Evolutionary conservation across 306 rosid species (phyloP).

Genomic region (Albizia julibrissin): DNA sequence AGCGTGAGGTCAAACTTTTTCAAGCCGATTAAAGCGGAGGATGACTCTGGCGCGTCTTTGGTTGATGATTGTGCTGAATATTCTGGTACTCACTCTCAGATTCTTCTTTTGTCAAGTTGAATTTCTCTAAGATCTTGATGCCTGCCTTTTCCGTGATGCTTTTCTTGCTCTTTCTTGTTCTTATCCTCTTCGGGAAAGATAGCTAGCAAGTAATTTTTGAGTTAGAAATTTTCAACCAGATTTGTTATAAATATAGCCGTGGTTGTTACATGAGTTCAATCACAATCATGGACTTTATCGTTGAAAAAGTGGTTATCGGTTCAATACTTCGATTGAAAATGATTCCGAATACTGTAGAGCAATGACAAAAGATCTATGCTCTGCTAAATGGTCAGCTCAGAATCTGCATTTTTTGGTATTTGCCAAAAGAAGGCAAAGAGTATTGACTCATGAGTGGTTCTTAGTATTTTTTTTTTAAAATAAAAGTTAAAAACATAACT

Average conservation of each 20-base stretch:
- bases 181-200: neutral
- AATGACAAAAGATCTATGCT: conserved; percentile 1
- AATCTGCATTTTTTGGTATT: neutral
- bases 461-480: neutral
- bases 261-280: conserved; percentile 4
- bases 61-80: conserved; percentile 23
- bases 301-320: neutral
- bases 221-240: conserved; percentile 8
- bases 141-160: neutral
- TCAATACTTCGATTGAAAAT: conserved; percentile 22
- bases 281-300: conserved; percentile 20
- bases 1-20: conserved; percentile 38
- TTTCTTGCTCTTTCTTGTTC: neutral
- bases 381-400: conserved; percentile 25
- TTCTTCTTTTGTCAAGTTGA: neutral
- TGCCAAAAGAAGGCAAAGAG: conserved; percentile 1
- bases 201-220: neutral
- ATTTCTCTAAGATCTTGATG: conserved; percentile 30
- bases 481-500: neutral
- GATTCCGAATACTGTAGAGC: conserved; percentile 14
- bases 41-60: conserved; percentile 33
- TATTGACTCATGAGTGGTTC: conserved; percentile 12
- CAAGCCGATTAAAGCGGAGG: conserved; percentile 50
- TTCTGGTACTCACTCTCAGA: conserved; percentile 48
- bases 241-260: conserved; percentile 20